Percentiles rank a stretch among this genome's conserved stretches.
Evolutionary conservation across 805 yeast species (phyloP).

Genomic region (Monosporozyma yasuniensis): DNA sequence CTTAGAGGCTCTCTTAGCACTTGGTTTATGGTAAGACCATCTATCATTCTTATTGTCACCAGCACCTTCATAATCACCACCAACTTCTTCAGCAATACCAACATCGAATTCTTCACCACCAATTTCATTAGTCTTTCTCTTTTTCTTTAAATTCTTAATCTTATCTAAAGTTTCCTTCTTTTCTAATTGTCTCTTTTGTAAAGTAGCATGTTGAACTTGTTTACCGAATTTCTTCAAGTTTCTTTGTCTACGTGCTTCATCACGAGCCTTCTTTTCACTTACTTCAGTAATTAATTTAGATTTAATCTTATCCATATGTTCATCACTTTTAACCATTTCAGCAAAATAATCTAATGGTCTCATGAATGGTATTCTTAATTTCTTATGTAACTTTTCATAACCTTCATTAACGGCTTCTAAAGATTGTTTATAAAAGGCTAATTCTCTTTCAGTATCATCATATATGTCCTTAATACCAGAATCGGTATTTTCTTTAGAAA

Average conservation of each 20-base stretch:
- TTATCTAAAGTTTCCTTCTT: constrained; percentile 84
- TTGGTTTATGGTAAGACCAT: constrained; percentile 33
- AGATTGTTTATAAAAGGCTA: constrained; percentile 92
- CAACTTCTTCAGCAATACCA: constrained; percentile 74
- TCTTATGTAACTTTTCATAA: constrained; percentile 50
- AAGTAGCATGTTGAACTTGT: constrained; percentile 88
- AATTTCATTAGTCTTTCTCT: constrained; percentile 71
- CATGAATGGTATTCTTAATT: constrained; percentile 71
- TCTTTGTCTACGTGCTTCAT: constrained; percentile 91
- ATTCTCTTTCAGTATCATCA: constrained; percentile 92
- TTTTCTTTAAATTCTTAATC: constrained; percentile 83
- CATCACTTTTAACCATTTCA: constrained; percentile 96
- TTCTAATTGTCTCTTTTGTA: constrained; percentile 88
- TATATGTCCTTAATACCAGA: constrained; percentile 73
- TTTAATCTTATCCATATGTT: constrained; percentile 93
- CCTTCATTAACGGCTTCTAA: constrained; percentile 73
- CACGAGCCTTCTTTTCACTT: constrained; percentile 77
- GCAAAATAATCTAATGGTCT: constrained; percentile 96
- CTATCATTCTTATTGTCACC: constrained; percentile 25
- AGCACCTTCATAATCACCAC: constrained; percentile 12
- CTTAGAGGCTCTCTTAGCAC: constrained; percentile 60
- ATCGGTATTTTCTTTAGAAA: constrained; percentile 52
- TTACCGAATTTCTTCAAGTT: constrained; percentile 94
- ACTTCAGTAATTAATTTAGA: constrained; percentile 70
- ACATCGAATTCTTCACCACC: constrained; percentile 54